A percentile compares a stretch with the other conserved stretches of the same genome.
phyloP scores from a whole-genome alignment of 257 asterid genomes.

The Thymus mandschuricus region DNA sequence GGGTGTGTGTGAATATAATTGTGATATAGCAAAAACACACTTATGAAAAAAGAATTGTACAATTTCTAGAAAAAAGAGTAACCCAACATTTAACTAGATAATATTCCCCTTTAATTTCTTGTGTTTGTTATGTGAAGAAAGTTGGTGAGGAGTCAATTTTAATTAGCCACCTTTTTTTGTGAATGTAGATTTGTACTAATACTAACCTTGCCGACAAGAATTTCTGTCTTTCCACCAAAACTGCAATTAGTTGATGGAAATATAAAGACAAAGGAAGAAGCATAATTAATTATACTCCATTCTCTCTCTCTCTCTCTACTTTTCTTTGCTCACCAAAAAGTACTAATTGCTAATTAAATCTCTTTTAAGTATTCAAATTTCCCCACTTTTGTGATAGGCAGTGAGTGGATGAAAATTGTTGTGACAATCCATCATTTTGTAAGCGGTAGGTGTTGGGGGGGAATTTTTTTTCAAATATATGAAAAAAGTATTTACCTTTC shows the following conservation, averaged over 20 bases:
- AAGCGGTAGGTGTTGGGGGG: conserved; percentile 11
- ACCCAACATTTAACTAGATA: background rate
- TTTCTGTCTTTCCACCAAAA: conserved; percentile 72
- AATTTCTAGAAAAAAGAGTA: conserved; percentile 16
- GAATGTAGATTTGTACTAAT: background rate
- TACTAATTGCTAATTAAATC: conserved; percentile 32
- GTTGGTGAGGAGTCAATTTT: conserved; percentile 79
- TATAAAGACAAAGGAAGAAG: conserved; percentile 35
- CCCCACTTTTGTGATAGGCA: conserved; percentile 29
- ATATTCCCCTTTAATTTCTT: background rate
- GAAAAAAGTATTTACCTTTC: background rate
- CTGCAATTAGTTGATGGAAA: conserved; percentile 53
- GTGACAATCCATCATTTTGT: conserved; percentile 34
- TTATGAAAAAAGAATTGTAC: conserved; percentile 20
- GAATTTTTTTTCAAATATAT: background rate
- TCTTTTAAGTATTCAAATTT: conserved; percentile 33
- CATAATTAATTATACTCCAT: conserved; percentile 41
- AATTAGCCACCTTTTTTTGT: conserved; percentile 31
- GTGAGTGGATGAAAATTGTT: conserved; percentile 38
- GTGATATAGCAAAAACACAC: conserved; percentile 29
- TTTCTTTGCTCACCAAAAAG: conserved; percentile 41
- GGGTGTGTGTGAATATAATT: conserved; percentile 19
- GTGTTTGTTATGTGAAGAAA: conserved; percentile 36
- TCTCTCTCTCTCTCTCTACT: conserved; percentile 27
- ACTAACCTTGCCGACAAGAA: conserved; percentile 78